Conservation (phyloP, 495 filamentous ascomycete genomes). For the Darksidea phi region DNA sequence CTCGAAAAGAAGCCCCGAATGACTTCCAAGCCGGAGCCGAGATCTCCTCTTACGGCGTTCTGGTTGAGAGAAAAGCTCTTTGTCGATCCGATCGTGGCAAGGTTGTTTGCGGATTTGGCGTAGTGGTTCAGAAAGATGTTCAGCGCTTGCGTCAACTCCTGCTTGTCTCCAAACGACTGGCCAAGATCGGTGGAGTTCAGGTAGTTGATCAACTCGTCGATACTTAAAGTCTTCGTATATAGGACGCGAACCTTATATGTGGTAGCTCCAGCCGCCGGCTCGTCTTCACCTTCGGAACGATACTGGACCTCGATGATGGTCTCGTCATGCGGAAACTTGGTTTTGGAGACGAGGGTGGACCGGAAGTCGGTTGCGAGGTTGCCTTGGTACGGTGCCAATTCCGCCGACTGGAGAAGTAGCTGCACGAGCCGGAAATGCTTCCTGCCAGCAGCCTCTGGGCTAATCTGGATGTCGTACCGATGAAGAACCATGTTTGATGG, state of each 20-base stretch:
- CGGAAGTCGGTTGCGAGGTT: conserved; percentile 39
- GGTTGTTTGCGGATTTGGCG: conserved; percentile 17
- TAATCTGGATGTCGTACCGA: conserved; percentile 28
- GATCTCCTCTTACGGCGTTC: conserved; percentile 25
- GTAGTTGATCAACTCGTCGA: conserved; percentile 38
- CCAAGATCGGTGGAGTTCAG: conserved; percentile 32
- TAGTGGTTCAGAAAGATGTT: conserved; percentile 53
- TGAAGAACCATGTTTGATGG: conserved; percentile 11
- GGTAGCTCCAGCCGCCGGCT: conserved; percentile 7
- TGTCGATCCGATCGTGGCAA: conserved; percentile 27
- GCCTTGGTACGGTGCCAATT: conserved; percentile 17
- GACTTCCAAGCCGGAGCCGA: conserved; percentile 45
- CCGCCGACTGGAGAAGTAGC: conserved; percentile 22
- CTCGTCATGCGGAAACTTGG: conserved; percentile 25
- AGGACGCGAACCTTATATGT: conserved; percentile 17
- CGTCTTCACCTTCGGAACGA: conserved; percentile 19
- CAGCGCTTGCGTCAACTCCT: conserved; percentile 48
- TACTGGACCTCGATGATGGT: conserved; percentile 18
- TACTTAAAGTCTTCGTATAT: conserved; percentile 17
- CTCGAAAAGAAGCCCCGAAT: conserved; percentile 50
- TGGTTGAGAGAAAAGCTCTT: conserved; percentile 35
- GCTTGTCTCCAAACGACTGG: conserved; percentile 29
- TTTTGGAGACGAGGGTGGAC: conserved; percentile 35
- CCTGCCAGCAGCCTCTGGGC: conserved; percentile 19
- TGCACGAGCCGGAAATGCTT: conserved; percentile 25